Evolutionary conservation across 2,329 filamentous ascomycete species (phyloP).

Genomic region (Cladophialophora yegresii): DNA sequence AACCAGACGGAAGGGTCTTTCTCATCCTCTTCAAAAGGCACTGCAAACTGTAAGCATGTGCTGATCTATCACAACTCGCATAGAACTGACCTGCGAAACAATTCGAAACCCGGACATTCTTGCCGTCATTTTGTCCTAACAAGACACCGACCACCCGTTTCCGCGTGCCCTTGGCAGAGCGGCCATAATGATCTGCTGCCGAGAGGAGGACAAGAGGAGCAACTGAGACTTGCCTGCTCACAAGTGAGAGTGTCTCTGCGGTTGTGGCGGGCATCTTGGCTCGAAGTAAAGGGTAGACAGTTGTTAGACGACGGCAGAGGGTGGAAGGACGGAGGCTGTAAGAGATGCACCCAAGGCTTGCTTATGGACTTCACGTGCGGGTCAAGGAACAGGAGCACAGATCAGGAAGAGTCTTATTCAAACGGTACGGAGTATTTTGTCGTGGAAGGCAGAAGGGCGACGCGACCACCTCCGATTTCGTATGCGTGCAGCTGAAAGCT

Average conservation of each 20-base stretch:
- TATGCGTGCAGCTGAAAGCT: background rate
- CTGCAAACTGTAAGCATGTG: slow-evolving; percentile 51
- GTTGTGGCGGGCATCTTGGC: slow-evolving; percentile 91
- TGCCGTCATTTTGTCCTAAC: slow-evolving; percentile 92
- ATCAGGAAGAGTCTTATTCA: background rate
- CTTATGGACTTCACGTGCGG: background rate
- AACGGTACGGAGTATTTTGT: background rate
- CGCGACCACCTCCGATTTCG: slow-evolving; percentile 2
- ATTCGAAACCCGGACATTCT: slow-evolving; percentile 95
- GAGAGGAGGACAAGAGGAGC: slow-evolving; percentile 97
- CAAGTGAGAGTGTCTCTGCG: slow-evolving; percentile 91
- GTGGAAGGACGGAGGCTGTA: background rate
- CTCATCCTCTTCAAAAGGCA: slow-evolving; percentile 98
- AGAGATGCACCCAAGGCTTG: too few relatives aligned
- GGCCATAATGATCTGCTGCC: slow-evolving; percentile 96
- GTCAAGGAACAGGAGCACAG: background rate
- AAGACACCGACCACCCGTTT: slow-evolving; percentile 91
- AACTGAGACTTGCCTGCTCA: slow-evolving; percentile 92
- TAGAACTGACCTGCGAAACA: slow-evolving; percentile 82
- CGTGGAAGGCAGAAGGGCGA: slow-evolving; percentile 3
- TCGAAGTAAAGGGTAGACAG: background rate
- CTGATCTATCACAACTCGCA: background rate
- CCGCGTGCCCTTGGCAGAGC: slow-evolving; percentile 83
- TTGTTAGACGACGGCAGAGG: background rate
- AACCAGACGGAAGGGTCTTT: slow-evolving; percentile 99